Evolutionary conservation across 257 asterid species (phyloP).

Genomic region (Nicotiana benthamiana): DNA sequence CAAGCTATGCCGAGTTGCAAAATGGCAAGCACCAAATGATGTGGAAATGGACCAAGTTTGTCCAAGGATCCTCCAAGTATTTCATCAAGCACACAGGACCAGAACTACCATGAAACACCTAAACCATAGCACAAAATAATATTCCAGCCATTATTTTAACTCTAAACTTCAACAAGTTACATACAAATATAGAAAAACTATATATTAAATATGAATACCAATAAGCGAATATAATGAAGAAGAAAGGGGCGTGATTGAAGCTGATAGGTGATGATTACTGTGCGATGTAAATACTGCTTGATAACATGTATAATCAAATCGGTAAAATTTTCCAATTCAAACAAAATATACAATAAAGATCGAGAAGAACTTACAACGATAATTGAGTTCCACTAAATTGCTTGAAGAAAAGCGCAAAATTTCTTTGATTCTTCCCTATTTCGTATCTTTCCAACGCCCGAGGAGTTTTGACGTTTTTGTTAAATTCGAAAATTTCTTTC

Average conservation of each 20-base stretch:
- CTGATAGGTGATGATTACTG: too few relatives aligned
- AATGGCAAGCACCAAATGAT: background rate
- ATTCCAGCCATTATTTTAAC: background rate
- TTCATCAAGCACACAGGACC: too few relatives aligned
- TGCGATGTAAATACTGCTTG: too few relatives aligned
- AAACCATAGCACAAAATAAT: background rate
- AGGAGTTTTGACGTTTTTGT: background rate
- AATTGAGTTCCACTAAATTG: too few relatives aligned
- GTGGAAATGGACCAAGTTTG: background rate
- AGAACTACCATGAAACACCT: background rate
- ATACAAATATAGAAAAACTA: background rate
- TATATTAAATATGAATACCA: background rate
- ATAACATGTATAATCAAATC: too few relatives aligned
- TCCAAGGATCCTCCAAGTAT: background rate
- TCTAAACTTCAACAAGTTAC: background rate
- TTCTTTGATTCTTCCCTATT: slow-evolving; percentile 10
- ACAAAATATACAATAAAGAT: too few relatives aligned
- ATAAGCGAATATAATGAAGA: too few relatives aligned
- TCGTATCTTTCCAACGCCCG: background rate
- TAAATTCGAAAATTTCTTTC: background rate
- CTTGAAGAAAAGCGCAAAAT: too few relatives aligned
- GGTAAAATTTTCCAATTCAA: too few relatives aligned
- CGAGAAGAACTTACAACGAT: too few relatives aligned
- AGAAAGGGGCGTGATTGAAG: too few relatives aligned
- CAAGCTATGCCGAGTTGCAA: background rate